phyloP scores from a whole-genome alignment of 345 rosid genomes.

The Excoecaria cochinchinensis region DNA sequence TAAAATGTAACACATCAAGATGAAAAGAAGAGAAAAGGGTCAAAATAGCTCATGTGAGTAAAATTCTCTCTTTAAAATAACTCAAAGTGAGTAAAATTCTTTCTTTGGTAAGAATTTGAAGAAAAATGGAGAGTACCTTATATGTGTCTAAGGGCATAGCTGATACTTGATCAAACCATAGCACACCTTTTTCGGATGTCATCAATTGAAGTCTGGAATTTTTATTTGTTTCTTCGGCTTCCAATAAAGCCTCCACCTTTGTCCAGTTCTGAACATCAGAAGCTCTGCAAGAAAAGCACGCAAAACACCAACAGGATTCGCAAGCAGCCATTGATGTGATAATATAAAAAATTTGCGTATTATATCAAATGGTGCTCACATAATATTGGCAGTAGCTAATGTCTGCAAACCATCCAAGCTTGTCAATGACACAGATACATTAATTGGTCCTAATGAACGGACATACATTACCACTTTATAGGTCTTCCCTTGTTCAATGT shows the following conservation, averaged over 20 bases:
- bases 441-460: constrained; percentile 59
- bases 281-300: constrained; percentile 48
- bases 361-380: constrained; percentile 37
- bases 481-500: constrained; percentile 71
- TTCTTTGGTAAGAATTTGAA: not conserved
- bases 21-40: not conserved
- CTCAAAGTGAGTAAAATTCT: too few species aligned
- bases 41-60: not conserved
- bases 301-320: not conserved
- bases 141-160: constrained; percentile 80
- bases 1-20: not conserved
- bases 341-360: constrained; percentile 11
- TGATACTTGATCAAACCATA: constrained; percentile 98
- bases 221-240: constrained; percentile 66
- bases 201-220: constrained; percentile 77
- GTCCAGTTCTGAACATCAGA: constrained; percentile 80
- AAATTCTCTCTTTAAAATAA: too few species aligned
- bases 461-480: constrained; percentile 71
- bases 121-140: constrained; percentile 48
- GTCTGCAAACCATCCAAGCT: constrained; percentile 56
- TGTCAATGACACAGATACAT: constrained; percentile 64
- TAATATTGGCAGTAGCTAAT: constrained; percentile 63
- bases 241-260: constrained; percentile 62
- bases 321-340: not conserved
- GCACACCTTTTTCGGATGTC: constrained; percentile 60